Percentiles rank a stretch among this genome's conserved stretches.
phyloP scores from a whole-genome alignment of 305 asterid species.

The Fraxinus xanthoxyloides region DNA sequence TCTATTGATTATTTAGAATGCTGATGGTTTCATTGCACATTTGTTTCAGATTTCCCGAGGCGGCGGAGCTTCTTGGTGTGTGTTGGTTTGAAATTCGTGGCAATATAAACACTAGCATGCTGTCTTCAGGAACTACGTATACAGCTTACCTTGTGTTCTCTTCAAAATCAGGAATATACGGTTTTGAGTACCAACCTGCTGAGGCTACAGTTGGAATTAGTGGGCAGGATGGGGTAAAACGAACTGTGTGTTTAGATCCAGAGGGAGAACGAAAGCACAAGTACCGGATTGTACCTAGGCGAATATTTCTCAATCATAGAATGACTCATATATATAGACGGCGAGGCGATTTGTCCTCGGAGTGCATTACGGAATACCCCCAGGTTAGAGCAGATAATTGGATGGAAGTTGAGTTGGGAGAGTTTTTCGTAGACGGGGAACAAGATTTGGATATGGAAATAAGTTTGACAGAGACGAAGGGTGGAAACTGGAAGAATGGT shows the following conservation, averaged over 20 bases:
- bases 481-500: conserved; percentile 72
- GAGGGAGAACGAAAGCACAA: conserved; percentile 36
- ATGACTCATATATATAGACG: conserved; percentile 14
- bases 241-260: conserved; percentile 46
- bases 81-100: conserved; percentile 83
- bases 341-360: conserved; percentile 11
- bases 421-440: conserved; percentile 41
- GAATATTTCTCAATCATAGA: conserved; percentile 18
- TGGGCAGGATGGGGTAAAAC: conserved; percentile 40
- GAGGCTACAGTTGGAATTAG: conserved; percentile 41
- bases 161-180: conserved; percentile 26
- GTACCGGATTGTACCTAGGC: conserved; percentile 30
- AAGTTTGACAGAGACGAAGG: conserved; percentile 47
- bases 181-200: conserved; percentile 47
- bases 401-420: conserved; percentile 80
- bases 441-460: conserved; percentile 47
- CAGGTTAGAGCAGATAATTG: conserved; percentile 59
- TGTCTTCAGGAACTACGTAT: conserved; percentile 58
- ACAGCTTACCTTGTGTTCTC: conserved; percentile 73
- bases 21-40: conserved; percentile 3
- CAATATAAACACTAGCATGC: conserved; percentile 38
- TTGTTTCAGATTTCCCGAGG: conserved; percentile 58
- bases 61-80: conserved; percentile 71
- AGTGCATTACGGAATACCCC: conserved; percentile 20
- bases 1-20: not conserved